Conservation (phyloP, 768 basidiomycete genomes). For the Mycena rebaudengoi region DNA sequence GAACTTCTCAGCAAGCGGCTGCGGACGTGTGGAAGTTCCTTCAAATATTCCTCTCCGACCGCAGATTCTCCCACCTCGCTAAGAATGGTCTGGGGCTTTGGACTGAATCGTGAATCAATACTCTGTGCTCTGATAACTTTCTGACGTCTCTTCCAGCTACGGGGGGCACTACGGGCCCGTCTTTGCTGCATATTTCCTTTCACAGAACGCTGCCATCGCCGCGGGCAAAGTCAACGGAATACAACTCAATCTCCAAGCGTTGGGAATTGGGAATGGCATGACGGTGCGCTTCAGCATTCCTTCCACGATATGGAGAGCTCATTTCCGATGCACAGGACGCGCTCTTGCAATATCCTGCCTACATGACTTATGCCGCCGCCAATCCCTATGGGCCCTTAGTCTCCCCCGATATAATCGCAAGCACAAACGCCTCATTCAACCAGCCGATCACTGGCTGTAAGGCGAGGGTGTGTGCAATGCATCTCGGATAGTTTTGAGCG, state of each 20-base stretch:
- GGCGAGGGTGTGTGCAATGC: neutral
- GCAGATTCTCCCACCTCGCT: conserved; percentile 58
- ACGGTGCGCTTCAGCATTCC: conserved; percentile 52
- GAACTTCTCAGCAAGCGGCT: conserved; percentile 63
- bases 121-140: neutral
- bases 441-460: too few relatives aligned
- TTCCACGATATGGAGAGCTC: neutral
- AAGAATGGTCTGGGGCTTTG: conserved; percentile 62
- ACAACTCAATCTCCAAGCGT: conserved; percentile 62
- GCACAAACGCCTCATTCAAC: conserved; percentile 58
- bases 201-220: conserved; percentile 65
- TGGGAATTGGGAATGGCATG: conserved; percentile 72
- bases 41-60: conserved; percentile 67
- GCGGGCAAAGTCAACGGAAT: conserved; percentile 53
- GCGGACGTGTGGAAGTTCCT: conserved; percentile 68
- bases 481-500: too few relatives aligned
- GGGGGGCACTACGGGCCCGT: conserved; percentile 78
- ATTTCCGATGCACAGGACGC: conserved; percentile 39
- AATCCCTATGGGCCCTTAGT: conserved; percentile 66
- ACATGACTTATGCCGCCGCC: conserved; percentile 59
- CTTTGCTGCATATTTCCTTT: conserved; percentile 70
- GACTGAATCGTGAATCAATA: conserved; percentile 61
- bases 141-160: conserved; percentile 51
- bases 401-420: conserved; percentile 49
- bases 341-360: conserved; percentile 65